Percentiles rank a stretch among this genome's conserved stretches.
Conservation (phyloP, 208 protist species). For the Leishmania amazonensis region DNA sequence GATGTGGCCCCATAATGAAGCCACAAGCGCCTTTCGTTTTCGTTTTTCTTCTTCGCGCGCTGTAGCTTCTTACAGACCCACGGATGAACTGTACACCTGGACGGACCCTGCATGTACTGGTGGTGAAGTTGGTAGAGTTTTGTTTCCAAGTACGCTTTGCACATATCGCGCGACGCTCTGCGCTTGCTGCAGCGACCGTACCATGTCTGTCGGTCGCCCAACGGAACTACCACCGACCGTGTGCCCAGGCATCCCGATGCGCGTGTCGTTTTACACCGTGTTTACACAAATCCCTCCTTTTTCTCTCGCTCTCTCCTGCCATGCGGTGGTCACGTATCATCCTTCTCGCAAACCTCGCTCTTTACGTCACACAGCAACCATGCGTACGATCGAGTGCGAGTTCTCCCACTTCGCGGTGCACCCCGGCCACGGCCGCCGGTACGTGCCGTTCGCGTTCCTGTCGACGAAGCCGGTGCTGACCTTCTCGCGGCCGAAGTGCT, state of each 20-base stretch:
- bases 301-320: neutral
- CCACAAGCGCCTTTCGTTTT: too few relatives aligned
- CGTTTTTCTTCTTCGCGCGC: neutral
- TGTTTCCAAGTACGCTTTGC: neutral
- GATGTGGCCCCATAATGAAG: too few relatives aligned
- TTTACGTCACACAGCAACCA: conserved; percentile 34
- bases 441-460: conserved; percentile 93
- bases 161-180: neutral
- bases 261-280: neutral
- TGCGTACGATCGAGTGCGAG: conserved; percentile 93
- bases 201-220: neutral
- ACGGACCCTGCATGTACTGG: neutral
- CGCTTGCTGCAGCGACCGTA: neutral
- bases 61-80: neutral
- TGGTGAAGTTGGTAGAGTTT: neutral
- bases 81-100: too few relatives aligned
- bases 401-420: conserved; percentile 94
- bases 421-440: conserved; percentile 93
- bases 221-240: too few relatives aligned
- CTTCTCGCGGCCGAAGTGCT: conserved; percentile 91
- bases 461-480: conserved; percentile 95
- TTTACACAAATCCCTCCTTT: neutral
- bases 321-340: neutral
- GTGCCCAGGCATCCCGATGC: neutral
- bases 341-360: neutral